A percentile compares a stretch with the other conserved stretches of the same genome.
These are phyloP conservation scores for Echria macrotheca DNA, from an alignment of 495 filamentous ascomycete genomes.

Conservation along the genomic window DNA sequence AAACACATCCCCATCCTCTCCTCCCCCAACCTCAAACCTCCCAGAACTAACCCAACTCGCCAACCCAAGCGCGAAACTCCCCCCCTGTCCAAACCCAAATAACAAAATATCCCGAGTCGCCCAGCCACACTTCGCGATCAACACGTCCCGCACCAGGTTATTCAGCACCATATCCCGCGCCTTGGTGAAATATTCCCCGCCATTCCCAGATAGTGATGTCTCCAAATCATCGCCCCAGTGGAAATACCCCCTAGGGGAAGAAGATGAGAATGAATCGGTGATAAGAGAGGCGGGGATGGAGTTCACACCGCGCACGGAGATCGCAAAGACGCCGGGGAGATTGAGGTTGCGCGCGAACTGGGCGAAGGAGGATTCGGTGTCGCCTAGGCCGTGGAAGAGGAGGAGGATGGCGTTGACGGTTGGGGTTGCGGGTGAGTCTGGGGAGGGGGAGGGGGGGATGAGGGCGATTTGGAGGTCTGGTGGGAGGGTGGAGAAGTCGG, in stretches of 20 bases:
- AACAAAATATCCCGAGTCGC: constrained; percentile 62
- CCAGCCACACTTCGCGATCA: constrained; percentile 70
- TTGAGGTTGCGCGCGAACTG: constrained; percentile 65
- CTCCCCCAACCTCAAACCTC: constrained; percentile 23
- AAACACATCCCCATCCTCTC: constrained; percentile 20
- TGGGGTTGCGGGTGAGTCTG: constrained; percentile 50
- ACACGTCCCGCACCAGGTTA: constrained; percentile 52
- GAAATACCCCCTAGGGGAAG: constrained; percentile 49
- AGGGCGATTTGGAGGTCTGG: constrained; percentile 27
- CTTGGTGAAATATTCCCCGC: constrained; percentile 57
- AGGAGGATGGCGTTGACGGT: constrained; percentile 79
- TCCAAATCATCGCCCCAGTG: constrained; percentile 92
- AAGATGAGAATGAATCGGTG: no score
- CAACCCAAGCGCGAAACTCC: constrained; percentile 64
- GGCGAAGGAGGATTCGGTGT: constrained; percentile 64
- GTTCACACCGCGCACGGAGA: constrained; percentile 70
- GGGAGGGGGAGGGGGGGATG: constrained; percentile 32
- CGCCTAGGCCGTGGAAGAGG: constrained; percentile 87
- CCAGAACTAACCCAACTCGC: constrained; percentile 32
- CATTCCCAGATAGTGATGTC: constrained; percentile 82
- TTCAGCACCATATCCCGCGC: constrained; percentile 46
- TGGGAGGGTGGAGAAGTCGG: constrained; percentile 31
- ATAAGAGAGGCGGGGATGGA: constrained; percentile 67
- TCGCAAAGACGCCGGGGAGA: constrained; percentile 72
- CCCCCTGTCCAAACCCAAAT: constrained; percentile 86